Evolutionary conservation across 805 yeast genomes (phyloP).

Genomic region (Metschnikowia amazonensis): DNA sequence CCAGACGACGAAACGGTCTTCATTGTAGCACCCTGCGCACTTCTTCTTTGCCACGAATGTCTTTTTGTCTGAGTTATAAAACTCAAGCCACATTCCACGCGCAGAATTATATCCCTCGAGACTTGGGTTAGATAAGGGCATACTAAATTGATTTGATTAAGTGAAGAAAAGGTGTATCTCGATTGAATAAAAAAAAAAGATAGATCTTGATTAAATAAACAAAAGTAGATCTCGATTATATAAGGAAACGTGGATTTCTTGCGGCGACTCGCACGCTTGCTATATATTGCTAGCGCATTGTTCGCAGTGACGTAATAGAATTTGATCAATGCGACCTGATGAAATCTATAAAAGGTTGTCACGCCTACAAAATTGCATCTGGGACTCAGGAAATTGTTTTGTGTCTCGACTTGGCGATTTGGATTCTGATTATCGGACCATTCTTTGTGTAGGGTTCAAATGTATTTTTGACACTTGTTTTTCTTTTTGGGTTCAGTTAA

Average conservation of each 20-base stretch:
- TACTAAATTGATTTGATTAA: conserved; percentile 4
- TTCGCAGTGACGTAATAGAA: not conserved
- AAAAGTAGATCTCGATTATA: no score
- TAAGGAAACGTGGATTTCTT: no score
- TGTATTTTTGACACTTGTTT: not conserved
- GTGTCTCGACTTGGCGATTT: not conserved
- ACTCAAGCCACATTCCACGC: conserved; percentile 40
- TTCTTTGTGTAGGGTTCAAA: no score
- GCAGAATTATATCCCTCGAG: conserved; percentile 33
- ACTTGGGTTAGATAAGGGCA: conserved; percentile 33
- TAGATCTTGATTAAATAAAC: no score
- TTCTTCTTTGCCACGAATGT: conserved; percentile 37
- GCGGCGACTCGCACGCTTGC: not conserved
- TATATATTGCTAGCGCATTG: conserved; percentile 1
- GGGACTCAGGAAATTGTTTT: not conserved
- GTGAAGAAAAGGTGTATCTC: no score
- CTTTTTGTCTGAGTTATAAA: conserved; percentile 35
- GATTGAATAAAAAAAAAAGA: no score
- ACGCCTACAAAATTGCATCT: not conserved
- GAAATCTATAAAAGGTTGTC: not conserved
- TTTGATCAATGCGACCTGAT: not conserved
- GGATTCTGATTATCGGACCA: not conserved
- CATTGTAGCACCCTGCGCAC: conserved; percentile 43
- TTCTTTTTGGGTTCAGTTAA: no score
- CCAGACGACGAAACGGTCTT: conserved; percentile 62